phyloP scores from a whole-genome alignment of 176 grass and related monocot species.

The Saccharum spontaneum region DNA sequence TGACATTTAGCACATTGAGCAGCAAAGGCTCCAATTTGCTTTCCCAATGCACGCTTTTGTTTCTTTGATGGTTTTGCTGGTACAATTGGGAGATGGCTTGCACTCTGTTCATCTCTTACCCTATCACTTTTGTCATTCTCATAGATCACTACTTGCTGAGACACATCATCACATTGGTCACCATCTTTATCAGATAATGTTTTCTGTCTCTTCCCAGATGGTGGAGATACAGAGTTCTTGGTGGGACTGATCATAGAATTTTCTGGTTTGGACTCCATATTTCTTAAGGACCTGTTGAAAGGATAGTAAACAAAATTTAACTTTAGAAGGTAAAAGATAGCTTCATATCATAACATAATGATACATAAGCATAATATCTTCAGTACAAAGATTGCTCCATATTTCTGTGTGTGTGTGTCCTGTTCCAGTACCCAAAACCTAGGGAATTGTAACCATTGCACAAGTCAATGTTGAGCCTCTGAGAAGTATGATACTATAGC shows the following conservation, averaged over 20 bases:
- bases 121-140: neutral
- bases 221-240: slow-evolving; percentile 4
- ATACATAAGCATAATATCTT: neutral
- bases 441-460: neutral
- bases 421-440: neutral
- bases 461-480: neutral
- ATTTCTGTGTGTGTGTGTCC: neutral
- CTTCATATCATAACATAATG: neutral
- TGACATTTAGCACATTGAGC: slow-evolving; percentile 67
- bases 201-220: neutral
- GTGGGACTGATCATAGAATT: neutral
- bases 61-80: neutral
- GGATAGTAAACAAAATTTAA: slow-evolving; percentile 3
- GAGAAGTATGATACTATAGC: neutral
- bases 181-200: slow-evolving; percentile 12
- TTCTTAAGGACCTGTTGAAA: slow-evolving; percentile 24
- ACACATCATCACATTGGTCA: slow-evolving; percentile 11
- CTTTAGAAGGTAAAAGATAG: neutral
- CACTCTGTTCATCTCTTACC: neutral
- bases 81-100: neutral
- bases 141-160: neutral
- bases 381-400: neutral
- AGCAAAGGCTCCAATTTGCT: slow-evolving; percentile 45
- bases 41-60: neutral
- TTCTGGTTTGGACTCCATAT: neutral